phyloP scores from a whole-genome alignment of 2,329 filamentous ascomycete species.

The Xylariaceae sp. region DNA sequence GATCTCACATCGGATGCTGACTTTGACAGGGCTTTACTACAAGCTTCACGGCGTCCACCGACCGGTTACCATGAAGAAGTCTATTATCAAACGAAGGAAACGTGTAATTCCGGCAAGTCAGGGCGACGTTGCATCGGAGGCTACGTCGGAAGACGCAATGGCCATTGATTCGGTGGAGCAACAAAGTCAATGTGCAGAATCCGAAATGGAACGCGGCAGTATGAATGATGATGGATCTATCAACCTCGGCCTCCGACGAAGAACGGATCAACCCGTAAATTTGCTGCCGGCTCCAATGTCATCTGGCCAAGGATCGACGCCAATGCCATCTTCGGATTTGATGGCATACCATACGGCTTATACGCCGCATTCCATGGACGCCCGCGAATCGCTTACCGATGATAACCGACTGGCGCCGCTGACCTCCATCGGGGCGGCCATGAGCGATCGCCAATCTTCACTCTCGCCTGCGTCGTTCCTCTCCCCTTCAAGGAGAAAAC shows the following conservation, averaged over 20 bases:
- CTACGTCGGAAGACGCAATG: slow-evolving; percentile 33
- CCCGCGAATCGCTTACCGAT: slow-evolving; percentile 43
- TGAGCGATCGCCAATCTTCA: slow-evolving; percentile 50
- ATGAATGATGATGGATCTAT: slow-evolving; percentile 62
- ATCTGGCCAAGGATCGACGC: slow-evolving; percentile 40
- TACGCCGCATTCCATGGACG: slow-evolving; percentile 33
- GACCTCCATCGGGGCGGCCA: slow-evolving; percentile 39
- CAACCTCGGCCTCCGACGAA: slow-evolving; percentile 54
- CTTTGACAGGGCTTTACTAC: slow-evolving; percentile 74
- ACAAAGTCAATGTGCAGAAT: slow-evolving; percentile 31
- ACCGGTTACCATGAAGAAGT: slow-evolving; percentile 98
- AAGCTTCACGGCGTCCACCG: slow-evolving; percentile 92
- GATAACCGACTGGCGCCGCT: slow-evolving; percentile 57
- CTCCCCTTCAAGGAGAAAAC: slow-evolving; percentile 60
- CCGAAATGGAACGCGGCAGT: slow-evolving; percentile 48
- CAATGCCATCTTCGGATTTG: slow-evolving; percentile 41
- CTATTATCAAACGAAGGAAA: slow-evolving; percentile 92
- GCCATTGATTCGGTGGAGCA: slow-evolving; percentile 46
- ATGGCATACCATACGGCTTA: slow-evolving; percentile 48
- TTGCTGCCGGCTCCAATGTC: slow-evolving; percentile 43
- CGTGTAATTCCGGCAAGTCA: slow-evolving; percentile 79
- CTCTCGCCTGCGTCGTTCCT: slow-evolving; percentile 58
- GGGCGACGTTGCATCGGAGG: slow-evolving; percentile 34
- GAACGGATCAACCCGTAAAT: slow-evolving; percentile 40
- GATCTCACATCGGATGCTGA: slow-evolving; percentile 16